Base-by-base conservation (phyloP, 1,139 yeast genomes). In the Hansenula lynferdii region DNA sequence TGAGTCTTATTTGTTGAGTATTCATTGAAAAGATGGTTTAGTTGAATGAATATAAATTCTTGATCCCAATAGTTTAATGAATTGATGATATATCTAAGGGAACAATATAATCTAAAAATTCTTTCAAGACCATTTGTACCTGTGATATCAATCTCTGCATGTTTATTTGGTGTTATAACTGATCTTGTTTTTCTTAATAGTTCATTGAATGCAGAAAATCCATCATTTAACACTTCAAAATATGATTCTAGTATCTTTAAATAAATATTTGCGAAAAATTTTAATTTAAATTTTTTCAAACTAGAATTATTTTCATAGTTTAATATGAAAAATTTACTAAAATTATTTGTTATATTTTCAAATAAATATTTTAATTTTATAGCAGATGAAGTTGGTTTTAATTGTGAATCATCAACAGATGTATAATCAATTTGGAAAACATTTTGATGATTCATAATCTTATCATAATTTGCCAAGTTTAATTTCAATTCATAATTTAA, bases 201-300 rank as follows among this genome's bases (percentile, higher is more conserved):
- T 11, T 70, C 77, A 36, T 69, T 72, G 47, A 77, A 68, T 8
- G 72, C 70, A 40, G 66, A 62, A 39, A 72, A 64, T 14, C 75
- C 66, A 31, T 67, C 67, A 17, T 64, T 56, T 16, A 87, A 57
- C 23, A 72, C 67, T 5, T 70, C 72, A 41, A 70, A 70, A 53
- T 85, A 89, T 29, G 65, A 65, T 40, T 82, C 83, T 19, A 87
- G 57, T 32, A 89, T 57, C 24, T 69, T 69, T 35, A 87, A 60
- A 55, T 87, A 95, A 27, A 87, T 78, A 20, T 77, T 77, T 9
- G 85, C 75, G 21, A 85, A 74, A 41, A 82, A 81, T 50, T 77
- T 73, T 39, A 85, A 64, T 51, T 87, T 86, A 52, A 75, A 82
- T 41, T 76, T 77, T 30, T 77, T 74, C 20, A 85, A 67, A 18